Evolutionary conservation across 2,329 filamentous ascomycete genomes (phyloP), one percentile per base, ranked within the genome.

Genomic region (Metarhizium sp.): DNA sequence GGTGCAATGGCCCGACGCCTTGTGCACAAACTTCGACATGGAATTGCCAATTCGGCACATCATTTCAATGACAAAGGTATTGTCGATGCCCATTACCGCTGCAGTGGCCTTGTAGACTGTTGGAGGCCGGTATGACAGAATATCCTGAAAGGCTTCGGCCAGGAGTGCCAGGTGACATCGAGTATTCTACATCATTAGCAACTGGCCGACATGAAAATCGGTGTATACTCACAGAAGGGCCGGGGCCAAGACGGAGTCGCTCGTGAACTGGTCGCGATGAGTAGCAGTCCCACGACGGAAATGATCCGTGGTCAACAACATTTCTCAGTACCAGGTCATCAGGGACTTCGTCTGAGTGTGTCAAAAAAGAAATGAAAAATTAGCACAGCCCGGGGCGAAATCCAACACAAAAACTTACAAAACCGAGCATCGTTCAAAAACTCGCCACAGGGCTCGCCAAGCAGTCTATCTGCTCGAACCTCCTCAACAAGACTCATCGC

Each of bases 401-500:
- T 16, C 25, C 7, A 6, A 29, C 13, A 25, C 10, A 10, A 14
- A 10, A 7, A 69, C 78, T 58, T 66, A 81, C 79, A 62, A 43
- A 77, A 71, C n/a, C 80, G 67, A 1, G 69, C 61, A 46, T 78
- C 71, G 2, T 74, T 71, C 1, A 75, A 68, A 1, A 79, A 64
- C 2, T 74, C 69, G 0, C 73, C 71, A 2, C 69, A 62, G 32
- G 70, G 70, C 2, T 71, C 69, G 0, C 73, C 73, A 4, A 76
- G 67, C 3, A 75, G 64, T 30, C 79, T 69, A 10, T 71, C 67
- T 0, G 75, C 75, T 38, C 78, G 73, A 3, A 73, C 67, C 55
- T 78, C 75, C 60, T 84, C 81, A 0, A 81, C 68, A 1, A 78
- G 63, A 10, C 78, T 73, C 73, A 82, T 77, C 8, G 72, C 73